Percentiles rank a stretch among this genome's conserved stretches.
These are phyloP conservation scores for Bretschneidera sinensis DNA, from an alignment of 345 rosid species.

Conservation along the genomic window DNA sequence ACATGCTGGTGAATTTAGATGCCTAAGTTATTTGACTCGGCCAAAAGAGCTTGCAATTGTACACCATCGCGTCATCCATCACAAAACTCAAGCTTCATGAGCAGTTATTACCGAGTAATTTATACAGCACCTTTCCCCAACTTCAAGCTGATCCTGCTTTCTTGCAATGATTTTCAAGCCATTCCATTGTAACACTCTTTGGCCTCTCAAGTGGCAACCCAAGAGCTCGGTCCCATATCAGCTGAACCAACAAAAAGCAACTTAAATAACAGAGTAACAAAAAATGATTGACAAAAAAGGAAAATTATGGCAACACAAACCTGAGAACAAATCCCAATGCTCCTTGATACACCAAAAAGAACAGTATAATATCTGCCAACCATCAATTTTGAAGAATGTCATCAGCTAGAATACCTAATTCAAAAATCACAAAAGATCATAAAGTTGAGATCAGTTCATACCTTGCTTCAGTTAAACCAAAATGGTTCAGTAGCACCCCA, in stretches of 20 bases:
- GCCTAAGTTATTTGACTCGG: background rate
- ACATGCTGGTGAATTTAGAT: background rate
- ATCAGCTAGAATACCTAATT: background rate
- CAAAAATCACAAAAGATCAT: background rate
- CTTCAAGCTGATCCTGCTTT: constrained; percentile 43
- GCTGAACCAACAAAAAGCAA: constrained; percentile 38
- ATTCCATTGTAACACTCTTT: constrained; percentile 93
- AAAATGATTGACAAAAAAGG: background rate
- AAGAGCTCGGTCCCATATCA: constrained; percentile 95
- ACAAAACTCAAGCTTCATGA: background rate
- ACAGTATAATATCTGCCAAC: constrained; percentile 75
- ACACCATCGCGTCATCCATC: constrained; percentile 1
- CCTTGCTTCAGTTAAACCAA: constrained; percentile 96
- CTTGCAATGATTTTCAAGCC: constrained; percentile 80
- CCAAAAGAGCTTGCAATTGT: constrained; percentile 1
- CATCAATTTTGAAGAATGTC: background rate
- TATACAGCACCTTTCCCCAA: background rate
- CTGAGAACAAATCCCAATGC: constrained; percentile 97
- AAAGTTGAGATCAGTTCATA: constrained; percentile 16
- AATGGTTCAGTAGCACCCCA: constrained; percentile 89
- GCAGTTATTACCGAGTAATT: constrained; percentile 2
- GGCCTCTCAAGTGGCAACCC: constrained; percentile 97
- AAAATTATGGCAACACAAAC: constrained; percentile 25
- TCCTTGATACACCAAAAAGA: constrained; percentile 98
- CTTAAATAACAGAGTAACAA: background rate